Percentiles rank a stretch among this genome's conserved stretches.
Evolutionary conservation across 1,284 basidiomycete species (phyloP).

Genomic region (Ustilago cynodontis): DNA sequence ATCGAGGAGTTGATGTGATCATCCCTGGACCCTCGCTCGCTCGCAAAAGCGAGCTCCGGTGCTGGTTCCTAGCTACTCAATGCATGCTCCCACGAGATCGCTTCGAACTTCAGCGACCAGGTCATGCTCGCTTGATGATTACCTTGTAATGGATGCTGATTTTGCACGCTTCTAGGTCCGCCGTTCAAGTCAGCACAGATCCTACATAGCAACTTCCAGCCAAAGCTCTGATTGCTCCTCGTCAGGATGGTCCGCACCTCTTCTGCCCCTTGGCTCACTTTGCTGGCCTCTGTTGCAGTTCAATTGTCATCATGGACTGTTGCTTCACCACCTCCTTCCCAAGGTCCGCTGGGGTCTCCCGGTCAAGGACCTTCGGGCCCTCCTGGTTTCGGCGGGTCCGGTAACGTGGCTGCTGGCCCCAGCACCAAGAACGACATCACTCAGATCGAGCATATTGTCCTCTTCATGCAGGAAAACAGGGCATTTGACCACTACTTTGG

Average conservation of each 20-base stretch:
- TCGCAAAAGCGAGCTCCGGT: not conserved
- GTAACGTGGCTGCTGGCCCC: not conserved
- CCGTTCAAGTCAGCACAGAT: not conserved
- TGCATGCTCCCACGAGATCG: no score
- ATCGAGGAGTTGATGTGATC: not conserved
- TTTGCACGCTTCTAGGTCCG: not conserved
- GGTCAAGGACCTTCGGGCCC: not conserved
- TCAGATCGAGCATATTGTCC: constrained; percentile 46
- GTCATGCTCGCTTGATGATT: no score
- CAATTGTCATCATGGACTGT: constrained; percentile 4
- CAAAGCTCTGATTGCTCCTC: no score
- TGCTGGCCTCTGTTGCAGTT: constrained; percentile 9
- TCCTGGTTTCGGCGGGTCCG: not conserved
- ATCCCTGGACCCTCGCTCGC: not conserved
- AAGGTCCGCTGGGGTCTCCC: not conserved
- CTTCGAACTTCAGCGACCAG: no score
- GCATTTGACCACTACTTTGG: constrained; percentile 67
- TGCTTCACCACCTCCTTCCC: not conserved
- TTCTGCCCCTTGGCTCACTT: constrained; percentile 3
- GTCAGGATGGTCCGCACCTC: not conserved
- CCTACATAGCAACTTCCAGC: no score
- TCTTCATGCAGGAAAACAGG: constrained; percentile 67
- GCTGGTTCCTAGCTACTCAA: not conserved
- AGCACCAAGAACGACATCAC: constrained; percentile 11
- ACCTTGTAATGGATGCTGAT: not conserved